Conservation (phyloP, 2,329 filamentous ascomycete species). For the Trichophyton rubrum region DNA sequence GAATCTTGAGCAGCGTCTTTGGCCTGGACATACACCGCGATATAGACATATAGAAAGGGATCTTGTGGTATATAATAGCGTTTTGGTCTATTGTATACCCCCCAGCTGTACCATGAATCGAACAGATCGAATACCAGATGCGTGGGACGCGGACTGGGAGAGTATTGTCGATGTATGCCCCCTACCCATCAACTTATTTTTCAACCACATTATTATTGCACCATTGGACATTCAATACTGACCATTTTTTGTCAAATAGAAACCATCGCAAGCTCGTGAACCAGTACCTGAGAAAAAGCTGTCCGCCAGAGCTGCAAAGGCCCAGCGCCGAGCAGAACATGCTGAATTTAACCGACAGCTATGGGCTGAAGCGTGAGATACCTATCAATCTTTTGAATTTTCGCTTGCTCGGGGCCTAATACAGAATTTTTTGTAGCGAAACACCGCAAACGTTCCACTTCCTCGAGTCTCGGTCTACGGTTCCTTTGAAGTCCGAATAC, state of each 20-base stretch:
- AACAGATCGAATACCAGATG: constrained; percentile 52
- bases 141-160: constrained; percentile 92
- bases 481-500: constrained; percentile 58
- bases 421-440: constrained; percentile 42
- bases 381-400: not conserved
- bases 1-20: not conserved
- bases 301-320: constrained; percentile 51
- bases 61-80: not conserved
- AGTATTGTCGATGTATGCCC: constrained; percentile 54
- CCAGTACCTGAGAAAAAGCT: constrained; percentile 30
- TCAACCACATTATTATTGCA: not conserved
- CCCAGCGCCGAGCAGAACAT: constrained; percentile 68
- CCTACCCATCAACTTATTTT: not conserved
- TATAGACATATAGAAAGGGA: not conserved
- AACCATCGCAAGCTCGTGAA: constrained; percentile 20
- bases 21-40: not conserved
- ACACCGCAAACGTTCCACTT: constrained; percentile 63
- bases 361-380: constrained; percentile 69
- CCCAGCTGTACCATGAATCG: constrained; percentile 23
- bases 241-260: constrained; percentile 16
- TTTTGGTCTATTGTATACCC: not conserved
- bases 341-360: constrained; percentile 71
- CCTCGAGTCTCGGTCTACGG: constrained; percentile 49
- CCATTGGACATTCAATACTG: not conserved
- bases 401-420: not conserved